These are phyloP conservation scores for Boechera retrofracta DNA, from an alignment of 345 rosid species.

Conservation along the genomic window DNA sequence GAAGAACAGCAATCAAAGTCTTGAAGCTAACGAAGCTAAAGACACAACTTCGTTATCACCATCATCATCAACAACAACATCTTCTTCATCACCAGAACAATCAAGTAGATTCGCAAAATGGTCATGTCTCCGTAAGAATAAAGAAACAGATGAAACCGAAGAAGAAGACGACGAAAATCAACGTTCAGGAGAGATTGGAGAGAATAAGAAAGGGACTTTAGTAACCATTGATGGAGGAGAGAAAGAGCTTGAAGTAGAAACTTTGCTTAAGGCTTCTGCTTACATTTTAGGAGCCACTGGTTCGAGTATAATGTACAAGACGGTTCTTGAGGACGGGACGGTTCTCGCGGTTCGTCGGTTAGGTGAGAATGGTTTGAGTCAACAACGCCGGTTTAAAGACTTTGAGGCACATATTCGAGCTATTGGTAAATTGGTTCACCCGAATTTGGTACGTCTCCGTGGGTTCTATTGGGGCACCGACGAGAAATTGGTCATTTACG, in stretches of 20 bases:
- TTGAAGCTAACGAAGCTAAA: slow-evolving; percentile 53
- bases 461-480: slow-evolving; percentile 86
- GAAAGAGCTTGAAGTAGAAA: slow-evolving; percentile 74
- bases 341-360: slow-evolving; percentile 86
- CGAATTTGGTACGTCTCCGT: slow-evolving; percentile 83
- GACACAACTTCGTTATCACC: slow-evolving; percentile 49
- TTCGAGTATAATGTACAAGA: slow-evolving; percentile 90
- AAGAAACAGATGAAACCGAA: slow-evolving; percentile 54
- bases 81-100: slow-evolving; percentile 71
- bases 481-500: slow-evolving; percentile 79
- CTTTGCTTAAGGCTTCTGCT: slow-evolving; percentile 81
- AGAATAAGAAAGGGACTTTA: slow-evolving; percentile 64
- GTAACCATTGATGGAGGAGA: slow-evolving; percentile 78
- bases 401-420: slow-evolving; percentile 83
- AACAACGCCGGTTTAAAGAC: slow-evolving; percentile 85
- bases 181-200: slow-evolving; percentile 40
- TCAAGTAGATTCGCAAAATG: slow-evolving; percentile 68
- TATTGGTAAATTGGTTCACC: slow-evolving; percentile 81
- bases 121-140: slow-evolving; percentile 75
- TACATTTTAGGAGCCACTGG: slow-evolving; percentile 92
- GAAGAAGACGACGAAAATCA: slow-evolving; percentile 49
- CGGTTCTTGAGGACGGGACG: slow-evolving; percentile 87
- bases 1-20: slow-evolving; percentile 41
- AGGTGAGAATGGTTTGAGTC: slow-evolving; percentile 69
- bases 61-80: slow-evolving; percentile 46